phyloP scores from a whole-genome alignment of 495 filamentous ascomycete species.

The Rostrohypoxylon terebratum region DNA sequence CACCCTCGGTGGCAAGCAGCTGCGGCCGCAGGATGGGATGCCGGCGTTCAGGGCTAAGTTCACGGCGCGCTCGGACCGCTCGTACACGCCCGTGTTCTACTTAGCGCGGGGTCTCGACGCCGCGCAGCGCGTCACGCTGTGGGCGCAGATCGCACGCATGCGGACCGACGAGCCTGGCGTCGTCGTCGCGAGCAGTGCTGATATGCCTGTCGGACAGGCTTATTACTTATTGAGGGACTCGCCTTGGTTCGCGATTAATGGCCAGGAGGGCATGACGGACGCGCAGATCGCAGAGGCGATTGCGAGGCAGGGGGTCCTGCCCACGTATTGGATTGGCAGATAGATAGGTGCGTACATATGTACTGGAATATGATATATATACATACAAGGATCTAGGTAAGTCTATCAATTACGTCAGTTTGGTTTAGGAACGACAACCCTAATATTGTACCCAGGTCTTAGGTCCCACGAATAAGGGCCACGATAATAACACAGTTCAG shows the following conservation, averaged over 20 bases:
- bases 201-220: slow-evolving; percentile 38
- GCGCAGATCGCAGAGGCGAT: slow-evolving; percentile 48
- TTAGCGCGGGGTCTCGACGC: slow-evolving; percentile 41
- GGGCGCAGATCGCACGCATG: slow-evolving; percentile 45
- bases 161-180: slow-evolving; percentile 37
- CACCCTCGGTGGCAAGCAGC: slow-evolving; percentile 45
- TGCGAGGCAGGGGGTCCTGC: slow-evolving; percentile 39
- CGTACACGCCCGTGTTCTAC: slow-evolving; percentile 49
- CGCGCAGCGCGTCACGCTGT: slow-evolving; percentile 33
- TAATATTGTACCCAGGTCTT: not conserved
- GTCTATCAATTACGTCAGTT: not conserved
- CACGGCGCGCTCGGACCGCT: slow-evolving; percentile 45
- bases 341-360: not conserved
- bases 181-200: slow-evolving; percentile 31
- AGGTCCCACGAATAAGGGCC: not conserved
- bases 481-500: not conserved
- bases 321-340: slow-evolving; percentile 48
- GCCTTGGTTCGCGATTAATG: slow-evolving; percentile 48
- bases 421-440: not conserved
- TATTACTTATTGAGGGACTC: slow-evolving; percentile 46
- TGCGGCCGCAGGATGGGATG: slow-evolving; percentile 41
- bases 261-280: slow-evolving; percentile 48
- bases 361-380: not conserved
- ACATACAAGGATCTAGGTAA: not conserved
- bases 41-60: slow-evolving; percentile 47